Base-by-base conservation (phyloP, 148 eudicot genomes). In the Dianthus caryophyllus region DNA sequence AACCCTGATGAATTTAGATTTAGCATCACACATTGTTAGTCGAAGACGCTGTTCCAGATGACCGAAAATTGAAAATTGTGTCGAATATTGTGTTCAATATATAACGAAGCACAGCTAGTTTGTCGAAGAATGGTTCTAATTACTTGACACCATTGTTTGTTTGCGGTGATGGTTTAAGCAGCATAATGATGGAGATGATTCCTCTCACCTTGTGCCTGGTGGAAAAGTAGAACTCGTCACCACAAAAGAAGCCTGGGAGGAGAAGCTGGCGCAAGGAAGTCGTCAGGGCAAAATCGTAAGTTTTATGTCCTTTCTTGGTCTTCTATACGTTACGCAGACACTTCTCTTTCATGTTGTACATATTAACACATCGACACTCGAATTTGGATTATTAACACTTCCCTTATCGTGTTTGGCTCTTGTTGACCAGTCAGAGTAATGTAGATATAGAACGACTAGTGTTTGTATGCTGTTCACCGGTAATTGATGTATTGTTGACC, bases 141-240 rank as follows among this genome's bases (percentile, higher is more conserved):
- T 36, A 44, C 31, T 15, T 55, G 65, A 33, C 59, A 12, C 54
- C 58, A 13, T n/a, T 44, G 22, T 22, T 67, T 70, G 24, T 46
- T 26, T 51, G 25, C 38, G 48, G 33, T 77, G 57, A 60, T 74
- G 39, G 17, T 64, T 80, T 72, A 73, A 78, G 86, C 21, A 55
- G 59, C 53, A 66, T 7, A 61, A 69, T 21, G 85, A 83, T 13
- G 84, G 64, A 8, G 91, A 84, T 30, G 84, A 86, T 22, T 77
- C 87, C 61, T 78, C 76, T 22, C 81, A 81, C 65, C 75, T 77
- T 46, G 81, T 84, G 46, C 83, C 84, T 55, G 96, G 95, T 80
- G 95, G 96, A 67, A 84, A 86, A 76, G 95, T 91, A 72, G 77
- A 83, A 47, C 91, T 88, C 56, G 74, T 91, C 69, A 91, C 88